Base-by-base conservation (phyloP, 2,329 filamentous ascomycete species). In the Penicillium corylophilum region DNA sequence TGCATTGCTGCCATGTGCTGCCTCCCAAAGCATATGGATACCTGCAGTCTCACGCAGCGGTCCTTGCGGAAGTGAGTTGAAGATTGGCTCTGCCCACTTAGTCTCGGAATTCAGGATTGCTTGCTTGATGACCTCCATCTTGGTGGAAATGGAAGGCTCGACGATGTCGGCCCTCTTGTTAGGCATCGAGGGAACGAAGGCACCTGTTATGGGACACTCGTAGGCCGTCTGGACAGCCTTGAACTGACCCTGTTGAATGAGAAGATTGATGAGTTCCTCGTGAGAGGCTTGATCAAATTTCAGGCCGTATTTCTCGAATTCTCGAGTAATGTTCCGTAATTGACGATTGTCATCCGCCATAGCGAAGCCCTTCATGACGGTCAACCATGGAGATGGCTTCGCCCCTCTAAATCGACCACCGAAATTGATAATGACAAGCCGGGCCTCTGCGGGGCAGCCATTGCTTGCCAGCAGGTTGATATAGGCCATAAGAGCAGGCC, bases 1-100 rank as follows among this genome's bases (percentile, higher is more conserved):
- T 1, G 88, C 82, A 1, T 84, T 83, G 65, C 86, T 88, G 18
- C 86, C 88, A 48, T 84, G 82, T 7, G 87, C 80, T 12, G 88
- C 85, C 26, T 89, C 86, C 84, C 88, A 92, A 46, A 89, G 82
- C 39, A 94, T 81, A 12, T 90, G 76, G 12, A 86, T 79, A 64
- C 94, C 87, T 84, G 88, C 90, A 20, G 80, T 80, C 28, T 77
- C 71, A 56, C 86, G 84, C 38, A 64, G 66, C 74, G 78, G 46
- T 69, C 73, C 40, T 65, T 75, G 58, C 2, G 73, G 60, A 39
- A 79, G 55, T 12, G 69, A 71, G n/a, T 73, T 75, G 53, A 90
- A 84, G 10, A 88, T 73, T 1, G 74, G 67, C 47, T 81, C 78
- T 1, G 84, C 85, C 82, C 87, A 90, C 0, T 82, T 77, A 40